Evolutionary conservation across 345 rosid genomes (phyloP), one percentile per base, ranked within the genome.

Genomic region (Salix arbutifolia): DNA sequence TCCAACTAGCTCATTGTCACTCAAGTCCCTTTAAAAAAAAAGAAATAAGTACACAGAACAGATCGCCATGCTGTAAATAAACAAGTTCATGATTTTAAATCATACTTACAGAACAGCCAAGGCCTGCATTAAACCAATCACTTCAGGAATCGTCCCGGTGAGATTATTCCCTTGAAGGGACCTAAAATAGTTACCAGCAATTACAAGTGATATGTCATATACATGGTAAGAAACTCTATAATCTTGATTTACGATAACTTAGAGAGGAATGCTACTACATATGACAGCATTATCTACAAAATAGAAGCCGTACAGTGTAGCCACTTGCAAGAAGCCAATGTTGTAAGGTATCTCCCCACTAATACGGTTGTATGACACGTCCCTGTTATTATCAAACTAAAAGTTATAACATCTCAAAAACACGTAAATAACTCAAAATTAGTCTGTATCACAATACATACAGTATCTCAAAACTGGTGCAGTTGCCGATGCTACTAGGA

Each of bases 71-170:
- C 10, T 2, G 8, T 48, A 1, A 33, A 9, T 42, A 26, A 8
- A 3, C 11, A 0, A 17, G 2, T 25, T 37, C 18, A 14, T 28
- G 37, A 52, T 31, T 35, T 19, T 13, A 9, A 68, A 11, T 12
- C 40, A 60, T 23, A 86, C 98, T 84, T 85, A 96, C 99, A 96
- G 74, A 50, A 96, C 97, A 53, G 98, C 99, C 18, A 96, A 88
- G 65, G 99, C 99, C 85, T 96, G 99, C 99, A 96, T 94, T 71
- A 96, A 76, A 71, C 99, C 99, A 67, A 96, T 83, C 50, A 94
- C 98, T 70, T 92, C 97, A 0, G 99, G 99, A 81, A 96, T 94
- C 77, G 37, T 82, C 61, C 99, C 99, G 0, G 87, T 87, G 42
- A 96, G 74, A 81, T 76, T 87, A 58, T 96, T 96, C 68, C 98